Conservation (phyloP, 2,329 filamentous ascomycete genomes). For the Epichloe sylvatica region DNA sequence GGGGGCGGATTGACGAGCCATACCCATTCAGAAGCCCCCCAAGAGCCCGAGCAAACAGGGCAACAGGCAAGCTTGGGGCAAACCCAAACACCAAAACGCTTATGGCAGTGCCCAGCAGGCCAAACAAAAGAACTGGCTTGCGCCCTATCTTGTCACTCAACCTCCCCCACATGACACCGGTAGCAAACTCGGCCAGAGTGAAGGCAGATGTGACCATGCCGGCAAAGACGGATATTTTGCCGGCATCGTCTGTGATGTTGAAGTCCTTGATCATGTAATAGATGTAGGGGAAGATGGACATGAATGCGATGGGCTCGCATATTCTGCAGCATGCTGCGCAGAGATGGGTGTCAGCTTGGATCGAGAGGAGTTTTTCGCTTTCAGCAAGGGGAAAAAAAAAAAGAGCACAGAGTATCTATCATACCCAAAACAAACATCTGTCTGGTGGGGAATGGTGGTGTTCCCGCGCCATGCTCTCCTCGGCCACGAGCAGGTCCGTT, state of each 20-base stretch:
- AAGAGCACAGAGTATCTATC: constrained; percentile 11
- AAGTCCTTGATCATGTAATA: constrained; percentile 97
- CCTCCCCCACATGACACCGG: constrained; percentile 88
- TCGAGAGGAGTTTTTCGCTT: too few relatives aligned
- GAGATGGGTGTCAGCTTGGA: background rate
- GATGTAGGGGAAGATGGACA: constrained; percentile 98
- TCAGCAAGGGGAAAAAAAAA: background rate
- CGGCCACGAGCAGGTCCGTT: constrained; percentile 12
- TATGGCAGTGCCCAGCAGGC: constrained; percentile 78
- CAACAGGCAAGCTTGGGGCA: constrained; percentile 64
- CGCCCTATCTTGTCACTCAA: constrained; percentile 84
- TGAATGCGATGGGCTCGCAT: constrained; percentile 97
- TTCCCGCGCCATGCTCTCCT: constrained; percentile 10
- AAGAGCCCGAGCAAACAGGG: constrained; percentile 73
- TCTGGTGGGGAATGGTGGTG: constrained; percentile 24
- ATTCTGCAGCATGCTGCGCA: constrained; percentile 72
- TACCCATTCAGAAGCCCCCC: constrained; percentile 84
- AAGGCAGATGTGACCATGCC: constrained; percentile 95
- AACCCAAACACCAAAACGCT: constrained; percentile 93
- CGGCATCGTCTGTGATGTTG: constrained; percentile 63
- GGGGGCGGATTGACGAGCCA: constrained; percentile 16
- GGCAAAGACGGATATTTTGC: constrained; percentile 77
- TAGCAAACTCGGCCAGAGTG: constrained; percentile 87
- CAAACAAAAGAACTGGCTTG: constrained; percentile 81
- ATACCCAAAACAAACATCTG: constrained; percentile 42